Conservation (phyloP, 2,329 filamentous ascomycete genomes). For the Tolypocladium cylindrosporum region DNA sequence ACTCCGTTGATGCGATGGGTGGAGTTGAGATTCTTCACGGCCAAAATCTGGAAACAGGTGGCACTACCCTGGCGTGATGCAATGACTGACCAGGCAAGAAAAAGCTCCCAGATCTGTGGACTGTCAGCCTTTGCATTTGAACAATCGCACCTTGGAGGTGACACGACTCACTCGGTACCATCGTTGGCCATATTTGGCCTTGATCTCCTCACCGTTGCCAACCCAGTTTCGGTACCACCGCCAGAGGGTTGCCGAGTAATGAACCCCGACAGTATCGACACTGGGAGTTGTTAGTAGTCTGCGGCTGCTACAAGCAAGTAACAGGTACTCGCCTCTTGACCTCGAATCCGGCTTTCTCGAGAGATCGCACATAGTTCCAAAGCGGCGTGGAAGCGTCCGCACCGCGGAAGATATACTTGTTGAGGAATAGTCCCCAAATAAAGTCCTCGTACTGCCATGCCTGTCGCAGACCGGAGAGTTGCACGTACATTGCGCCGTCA, state of each 20-base stretch:
- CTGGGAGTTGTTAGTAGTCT: slow-evolving; percentile 11
- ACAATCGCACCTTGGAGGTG: neutral
- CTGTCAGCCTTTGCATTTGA: slow-evolving; percentile 8
- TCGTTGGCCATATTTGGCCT: slow-evolving; percentile 79
- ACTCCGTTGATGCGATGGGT: slow-evolving; percentile 74
- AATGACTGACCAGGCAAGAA: slow-evolving; percentile 79
- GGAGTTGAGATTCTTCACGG: slow-evolving; percentile 86
- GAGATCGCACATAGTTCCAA: slow-evolving; percentile 68
- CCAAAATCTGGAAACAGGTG: slow-evolving; percentile 77
- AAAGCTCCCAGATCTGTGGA: slow-evolving; percentile 82
- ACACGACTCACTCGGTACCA: slow-evolving; percentile 71
- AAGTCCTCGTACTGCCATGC: slow-evolving; percentile 94
- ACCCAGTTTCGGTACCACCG: slow-evolving; percentile 97
- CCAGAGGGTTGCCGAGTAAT: slow-evolving; percentile 92
- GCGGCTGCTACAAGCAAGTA: too few relatives aligned
- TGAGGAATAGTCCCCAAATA: slow-evolving; percentile 95
- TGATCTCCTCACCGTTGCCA: slow-evolving; percentile 79
- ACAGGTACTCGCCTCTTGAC: slow-evolving; percentile 49
- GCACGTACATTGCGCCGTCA: slow-evolving; percentile 86
- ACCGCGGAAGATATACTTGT: slow-evolving; percentile 95
- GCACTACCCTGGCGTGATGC: slow-evolving; percentile 73
- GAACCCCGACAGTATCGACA: slow-evolving; percentile 82
- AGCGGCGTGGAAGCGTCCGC: slow-evolving; percentile 88
- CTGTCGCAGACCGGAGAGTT: slow-evolving; percentile 83
- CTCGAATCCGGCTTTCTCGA: slow-evolving; percentile 59